A percentile compares a stretch with the other conserved stretches of the same genome.
Conservation (phyloP, 148 eudicot genomes). For the Pharnaceum exiguum region DNA sequence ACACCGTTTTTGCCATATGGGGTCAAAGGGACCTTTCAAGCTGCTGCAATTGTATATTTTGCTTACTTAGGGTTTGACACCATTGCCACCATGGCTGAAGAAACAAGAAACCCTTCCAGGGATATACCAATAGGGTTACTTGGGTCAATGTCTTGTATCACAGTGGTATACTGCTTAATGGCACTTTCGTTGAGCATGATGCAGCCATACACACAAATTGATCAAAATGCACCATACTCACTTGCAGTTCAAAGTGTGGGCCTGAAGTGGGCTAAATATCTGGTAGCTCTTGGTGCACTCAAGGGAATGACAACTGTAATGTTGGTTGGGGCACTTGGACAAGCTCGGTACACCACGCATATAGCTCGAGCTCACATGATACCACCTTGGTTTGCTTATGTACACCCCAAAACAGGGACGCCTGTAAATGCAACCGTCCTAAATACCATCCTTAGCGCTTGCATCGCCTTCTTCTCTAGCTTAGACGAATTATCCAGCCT, state of each 20-base stretch:
- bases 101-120: conserved; percentile 50
- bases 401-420: conserved; percentile 59
- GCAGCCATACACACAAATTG: conserved; percentile 54
- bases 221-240: conserved; percentile 54
- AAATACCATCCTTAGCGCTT: conserved; percentile 30
- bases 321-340: conserved; percentile 52
- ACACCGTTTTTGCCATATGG: conserved; percentile 51
- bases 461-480: conserved; percentile 62
- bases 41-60: conserved; percentile 60
- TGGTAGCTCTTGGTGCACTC: conserved; percentile 68
- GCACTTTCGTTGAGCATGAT: conserved; percentile 53
- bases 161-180: conserved; percentile 59
- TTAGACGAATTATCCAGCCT: conserved; percentile 38
- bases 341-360: conserved; percentile 59
- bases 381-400: conserved; percentile 57
- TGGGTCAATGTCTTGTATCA: conserved; percentile 63
- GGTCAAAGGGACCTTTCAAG: conserved; percentile 51
- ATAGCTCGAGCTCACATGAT: conserved; percentile 71
- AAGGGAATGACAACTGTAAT: conserved; percentile 79
- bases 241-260: conserved; percentile 58
- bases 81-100: conserved; percentile 70
- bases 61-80: conserved; percentile 76
- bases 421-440: conserved; percentile 61
- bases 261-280: conserved; percentile 59
- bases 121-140: conserved; percentile 71